phyloP scores from a whole-genome alignment of 179 eudicot genomes.

The Camellia oleifera region DNA sequence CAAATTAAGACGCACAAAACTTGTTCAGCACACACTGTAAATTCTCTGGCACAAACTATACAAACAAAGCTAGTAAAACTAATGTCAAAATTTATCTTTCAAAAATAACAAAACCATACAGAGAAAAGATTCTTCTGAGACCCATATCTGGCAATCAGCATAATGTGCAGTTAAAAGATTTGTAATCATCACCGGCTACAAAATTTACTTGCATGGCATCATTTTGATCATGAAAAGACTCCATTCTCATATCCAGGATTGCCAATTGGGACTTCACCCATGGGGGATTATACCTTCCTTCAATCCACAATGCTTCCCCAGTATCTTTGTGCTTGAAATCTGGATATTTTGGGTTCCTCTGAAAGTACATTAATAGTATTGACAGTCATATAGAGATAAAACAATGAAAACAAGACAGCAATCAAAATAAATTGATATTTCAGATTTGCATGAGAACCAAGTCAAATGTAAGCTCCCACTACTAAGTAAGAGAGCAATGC shows the following conservation, averaged over 20 bases:
- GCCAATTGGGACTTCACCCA: slow-evolving; percentile 90
- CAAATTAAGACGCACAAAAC: not conserved
- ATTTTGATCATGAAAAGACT: slow-evolving; percentile 45
- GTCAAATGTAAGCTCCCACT: not conserved
- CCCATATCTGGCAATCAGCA: not conserved
- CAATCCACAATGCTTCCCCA: slow-evolving; percentile 90
- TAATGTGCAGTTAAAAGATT: slow-evolving; percentile 27
- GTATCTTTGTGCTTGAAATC: slow-evolving; percentile 99
- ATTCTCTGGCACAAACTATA: not conserved
- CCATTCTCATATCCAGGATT: slow-evolving; percentile 72
- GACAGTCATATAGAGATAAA: not conserved
- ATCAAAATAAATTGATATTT: not conserved
- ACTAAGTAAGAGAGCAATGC: not conserved
- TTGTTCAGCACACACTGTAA: not conserved
- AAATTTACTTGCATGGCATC: slow-evolving; percentile 30
- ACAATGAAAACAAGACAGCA: not conserved
- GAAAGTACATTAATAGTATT: slow-evolving; percentile 22
- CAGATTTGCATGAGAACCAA: not conserved
- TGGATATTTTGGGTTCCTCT: slow-evolving; percentile 80
- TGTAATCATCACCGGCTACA: slow-evolving; percentile 35
- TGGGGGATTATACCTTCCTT: slow-evolving; percentile 67
- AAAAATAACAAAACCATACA: not conserved
- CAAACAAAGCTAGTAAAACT: not conserved
- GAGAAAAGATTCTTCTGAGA: not conserved
- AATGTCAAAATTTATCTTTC: not conserved